Percentiles rank a stretch among this genome's conserved stretches.
Conservation (phyloP, 768 basidiomycete genomes). For the Podaxis sp. region DNA sequence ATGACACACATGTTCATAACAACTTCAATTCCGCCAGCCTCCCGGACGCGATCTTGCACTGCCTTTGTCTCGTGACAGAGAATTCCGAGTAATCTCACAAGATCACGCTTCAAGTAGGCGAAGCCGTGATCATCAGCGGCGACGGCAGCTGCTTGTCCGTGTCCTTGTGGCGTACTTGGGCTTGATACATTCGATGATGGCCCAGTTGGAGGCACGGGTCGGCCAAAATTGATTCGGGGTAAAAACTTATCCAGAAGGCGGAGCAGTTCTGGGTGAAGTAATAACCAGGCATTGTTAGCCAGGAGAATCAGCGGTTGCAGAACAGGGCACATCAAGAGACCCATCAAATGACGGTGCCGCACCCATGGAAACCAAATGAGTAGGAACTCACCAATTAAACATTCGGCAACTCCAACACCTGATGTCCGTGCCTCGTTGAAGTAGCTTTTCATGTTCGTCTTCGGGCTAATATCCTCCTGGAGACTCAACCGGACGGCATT, state of each 20-base stretch:
- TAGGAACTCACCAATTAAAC: conserved; percentile 53
- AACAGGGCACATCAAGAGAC: conserved; percentile 1
- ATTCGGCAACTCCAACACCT: conserved; percentile 51
- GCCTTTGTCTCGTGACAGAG: conserved; percentile 61
- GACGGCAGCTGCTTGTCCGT: not conserved
- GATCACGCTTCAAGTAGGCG: conserved; percentile 82
- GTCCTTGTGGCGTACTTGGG: conserved; percentile 22
- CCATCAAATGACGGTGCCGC: conserved; percentile 7
- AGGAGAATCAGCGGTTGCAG: conserved; percentile 4
- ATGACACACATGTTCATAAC: conserved; percentile 88
- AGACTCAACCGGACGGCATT: conserved; percentile 20
- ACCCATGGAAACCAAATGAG: conserved; percentile 1
- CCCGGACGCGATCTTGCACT: conserved; percentile 75
- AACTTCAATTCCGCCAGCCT: conserved; percentile 72
- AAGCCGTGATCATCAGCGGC: conserved; percentile 58
- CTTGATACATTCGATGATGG: conserved; percentile 26
- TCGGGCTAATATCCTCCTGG: conserved; percentile 19
- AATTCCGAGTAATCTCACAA: conserved; percentile 85
- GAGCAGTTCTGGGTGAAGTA: conserved; percentile 56
- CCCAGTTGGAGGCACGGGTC: conserved; percentile 41
- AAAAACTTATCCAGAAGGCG: conserved; percentile 77
- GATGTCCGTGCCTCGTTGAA: conserved; percentile 44
- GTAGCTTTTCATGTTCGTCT: conserved; percentile 36
- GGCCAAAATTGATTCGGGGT: conserved; percentile 82
- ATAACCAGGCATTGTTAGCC: conserved; percentile 14